Percentiles rank a stretch among this genome's conserved stretches.
These are phyloP conservation scores for Physaria fendleri DNA, from an alignment of 345 rosid genomes.

Conservation along the genomic window DNA sequence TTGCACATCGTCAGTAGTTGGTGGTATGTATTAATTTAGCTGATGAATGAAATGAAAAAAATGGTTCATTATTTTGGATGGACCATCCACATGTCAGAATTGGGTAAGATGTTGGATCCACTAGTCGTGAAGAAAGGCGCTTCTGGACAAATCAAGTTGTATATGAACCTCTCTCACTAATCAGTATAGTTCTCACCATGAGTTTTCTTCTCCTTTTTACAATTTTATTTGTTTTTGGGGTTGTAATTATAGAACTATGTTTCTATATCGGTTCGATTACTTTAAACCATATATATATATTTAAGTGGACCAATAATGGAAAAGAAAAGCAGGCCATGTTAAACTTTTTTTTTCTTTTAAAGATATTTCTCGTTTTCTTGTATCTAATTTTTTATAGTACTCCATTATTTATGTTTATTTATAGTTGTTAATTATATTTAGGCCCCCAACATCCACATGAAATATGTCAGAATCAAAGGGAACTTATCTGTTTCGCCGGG, in stretches of 20 bases:
- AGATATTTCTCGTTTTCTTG: background rate
- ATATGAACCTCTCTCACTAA: conserved; percentile 30
- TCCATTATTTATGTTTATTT: background rate
- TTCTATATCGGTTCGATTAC: background rate
- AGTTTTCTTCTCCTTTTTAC: conserved; percentile 5
- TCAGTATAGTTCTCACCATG: conserved; percentile 5
- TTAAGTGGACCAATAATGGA: no score
- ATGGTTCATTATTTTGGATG: background rate
- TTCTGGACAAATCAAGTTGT: conserved; percentile 21
- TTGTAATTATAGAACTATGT: background rate
- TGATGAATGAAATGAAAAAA: background rate
- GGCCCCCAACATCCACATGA: conserved; percentile 54
- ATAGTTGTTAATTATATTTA: conserved; percentile 7
- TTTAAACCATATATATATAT: no score
- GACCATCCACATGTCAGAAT: conserved; percentile 3
- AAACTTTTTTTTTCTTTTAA: no score
- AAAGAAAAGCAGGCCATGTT: no score
- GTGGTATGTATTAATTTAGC: background rate
- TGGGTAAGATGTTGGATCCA: conserved; percentile 6
- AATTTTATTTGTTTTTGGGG: background rate
- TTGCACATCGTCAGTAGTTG: background rate
- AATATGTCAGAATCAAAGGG: conserved; percentile 31
- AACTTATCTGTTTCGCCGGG: conserved; percentile 24
- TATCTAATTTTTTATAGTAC: conserved; percentile 5
- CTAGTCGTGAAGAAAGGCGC: background rate